These are phyloP conservation scores for Suzukiozyma palmioleophila DNA, from an alignment of 1,139 yeast species.

Conservation along the genomic window DNA sequence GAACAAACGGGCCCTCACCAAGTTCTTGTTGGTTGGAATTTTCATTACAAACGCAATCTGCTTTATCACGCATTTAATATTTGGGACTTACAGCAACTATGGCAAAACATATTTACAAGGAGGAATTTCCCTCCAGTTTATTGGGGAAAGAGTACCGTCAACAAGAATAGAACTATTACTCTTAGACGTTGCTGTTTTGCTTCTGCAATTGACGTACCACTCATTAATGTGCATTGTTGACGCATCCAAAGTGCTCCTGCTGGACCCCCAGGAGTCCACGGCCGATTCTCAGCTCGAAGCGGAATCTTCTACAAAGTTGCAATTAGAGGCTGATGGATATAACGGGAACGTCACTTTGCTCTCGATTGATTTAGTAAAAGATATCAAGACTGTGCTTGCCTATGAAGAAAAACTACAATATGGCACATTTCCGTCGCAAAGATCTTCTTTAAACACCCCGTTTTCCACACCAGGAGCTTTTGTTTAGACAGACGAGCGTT, in stretches of 20 bases:
- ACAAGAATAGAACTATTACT: conserved; percentile 22
- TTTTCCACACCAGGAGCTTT: conserved; percentile 11
- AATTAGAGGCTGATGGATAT: conserved; percentile 34
- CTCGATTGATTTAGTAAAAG: conserved; percentile 22
- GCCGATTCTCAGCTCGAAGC: not conserved
- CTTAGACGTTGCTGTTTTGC: conserved; percentile 24
- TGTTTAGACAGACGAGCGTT: conserved; percentile 8
- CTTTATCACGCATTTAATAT: conserved; percentile 23
- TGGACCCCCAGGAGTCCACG: not conserved
- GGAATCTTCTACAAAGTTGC: conserved; percentile 10
- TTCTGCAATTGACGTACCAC: conserved; percentile 28
- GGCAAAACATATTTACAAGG: conserved; percentile 27
- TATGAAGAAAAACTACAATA: conserved; percentile 13
- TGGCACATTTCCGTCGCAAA: not conserved
- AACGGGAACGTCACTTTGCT: conserved; percentile 35
- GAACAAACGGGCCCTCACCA: conserved; percentile 23
- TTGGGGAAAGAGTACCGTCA: conserved; percentile 35
- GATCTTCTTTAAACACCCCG: conserved; percentile 7
- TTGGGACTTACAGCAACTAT: conserved; percentile 18
- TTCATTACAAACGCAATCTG: conserved; percentile 23
- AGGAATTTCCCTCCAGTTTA: conserved; percentile 34
- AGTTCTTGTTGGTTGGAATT: conserved; percentile 24
- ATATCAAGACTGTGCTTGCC: conserved; percentile 18
- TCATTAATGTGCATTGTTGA: conserved; percentile 29
- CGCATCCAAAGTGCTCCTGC: conserved; percentile 25